Conservation (phyloP, 306 rosid species). For the Lupinus albus region DNA sequence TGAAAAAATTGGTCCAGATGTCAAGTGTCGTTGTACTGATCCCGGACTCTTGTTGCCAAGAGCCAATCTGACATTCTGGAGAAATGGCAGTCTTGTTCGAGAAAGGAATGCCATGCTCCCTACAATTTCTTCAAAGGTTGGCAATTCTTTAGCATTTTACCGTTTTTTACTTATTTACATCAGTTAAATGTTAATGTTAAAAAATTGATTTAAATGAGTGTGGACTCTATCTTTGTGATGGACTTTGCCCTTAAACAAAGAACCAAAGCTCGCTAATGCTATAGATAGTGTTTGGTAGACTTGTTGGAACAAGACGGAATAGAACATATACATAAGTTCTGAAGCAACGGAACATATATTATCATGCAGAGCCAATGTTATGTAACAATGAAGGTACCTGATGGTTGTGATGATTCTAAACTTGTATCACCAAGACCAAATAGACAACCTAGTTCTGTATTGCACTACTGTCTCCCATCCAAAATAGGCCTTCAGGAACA, state of each 20-base stretch:
- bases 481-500: neutral
- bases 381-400: conserved; percentile 2
- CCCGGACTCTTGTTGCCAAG: conserved; percentile 95
- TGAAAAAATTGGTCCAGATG: conserved; percentile 96
- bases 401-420: conserved; percentile 9
- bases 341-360: no score
- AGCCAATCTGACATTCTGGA: conserved; percentile 98
- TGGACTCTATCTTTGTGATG: conserved; percentile 15
- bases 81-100: conserved; percentile 89
- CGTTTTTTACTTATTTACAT: conserved; percentile 12
- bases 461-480: neutral
- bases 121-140: conserved; percentile 92
- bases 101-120: conserved; percentile 98
- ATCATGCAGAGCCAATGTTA: neutral
- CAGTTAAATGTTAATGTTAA: neutral
- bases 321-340: no score
- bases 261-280: conserved; percentile 16
- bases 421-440: conserved; percentile 1
- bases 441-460: conserved; percentile 13
- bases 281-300: no score
- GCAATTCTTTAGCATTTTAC: conserved; percentile 17
- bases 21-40: conserved; percentile 92
- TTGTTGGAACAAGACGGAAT: no score
- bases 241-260: conserved; percentile 1
- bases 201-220: neutral